phyloP scores from a whole-genome alignment of 164 flowering plant species.

The Dillenia turbinata region DNA sequence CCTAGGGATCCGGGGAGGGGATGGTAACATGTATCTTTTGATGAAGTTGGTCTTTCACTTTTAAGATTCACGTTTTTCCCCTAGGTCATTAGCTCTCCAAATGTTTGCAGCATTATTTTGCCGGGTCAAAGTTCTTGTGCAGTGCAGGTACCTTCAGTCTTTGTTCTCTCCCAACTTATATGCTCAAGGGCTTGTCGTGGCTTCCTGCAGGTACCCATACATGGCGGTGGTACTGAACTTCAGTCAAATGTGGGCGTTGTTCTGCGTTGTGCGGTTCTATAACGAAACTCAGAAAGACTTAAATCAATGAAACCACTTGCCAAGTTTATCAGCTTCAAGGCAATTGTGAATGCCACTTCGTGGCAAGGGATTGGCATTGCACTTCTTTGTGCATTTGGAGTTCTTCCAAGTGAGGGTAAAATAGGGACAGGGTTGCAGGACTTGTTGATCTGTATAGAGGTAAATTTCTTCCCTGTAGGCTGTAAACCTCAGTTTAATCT shows the following conservation, averaged over 20 bases:
- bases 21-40: slow-evolving; percentile 15
- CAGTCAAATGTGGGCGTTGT: slow-evolving; percentile 97
- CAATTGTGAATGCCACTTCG: slow-evolving; percentile 96
- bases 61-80: too few relatives aligned
- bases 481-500: neutral
- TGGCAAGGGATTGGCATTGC: slow-evolving; percentile 98
- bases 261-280: slow-evolving; percentile 89
- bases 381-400: slow-evolving; percentile 42
- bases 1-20: too few relatives aligned
- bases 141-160: too few relatives aligned
- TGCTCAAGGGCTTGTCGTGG: neutral
- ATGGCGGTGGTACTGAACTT: slow-evolving; percentile 78
- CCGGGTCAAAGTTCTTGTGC: too few relatives aligned
- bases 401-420: slow-evolving; percentile 56
- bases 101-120: too few relatives aligned
- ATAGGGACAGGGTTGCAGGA: slow-evolving; percentile 69
- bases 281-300: slow-evolving; percentile 68
- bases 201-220: slow-evolving; percentile 75
- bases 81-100: too few relatives aligned
- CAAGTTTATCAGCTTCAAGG: slow-evolving; percentile 91
- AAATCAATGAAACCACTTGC: slow-evolving; percentile 72
- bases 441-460: slow-evolving; percentile 87
- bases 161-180: too few relatives aligned
- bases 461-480: slow-evolving; percentile 19
- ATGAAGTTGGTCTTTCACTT: too few relatives aligned